Evolutionary conservation across 768 basidiomycete species (phyloP), one percentile per base, ranked within the genome.

Genomic region (Pulveroboletus sp.): DNA sequence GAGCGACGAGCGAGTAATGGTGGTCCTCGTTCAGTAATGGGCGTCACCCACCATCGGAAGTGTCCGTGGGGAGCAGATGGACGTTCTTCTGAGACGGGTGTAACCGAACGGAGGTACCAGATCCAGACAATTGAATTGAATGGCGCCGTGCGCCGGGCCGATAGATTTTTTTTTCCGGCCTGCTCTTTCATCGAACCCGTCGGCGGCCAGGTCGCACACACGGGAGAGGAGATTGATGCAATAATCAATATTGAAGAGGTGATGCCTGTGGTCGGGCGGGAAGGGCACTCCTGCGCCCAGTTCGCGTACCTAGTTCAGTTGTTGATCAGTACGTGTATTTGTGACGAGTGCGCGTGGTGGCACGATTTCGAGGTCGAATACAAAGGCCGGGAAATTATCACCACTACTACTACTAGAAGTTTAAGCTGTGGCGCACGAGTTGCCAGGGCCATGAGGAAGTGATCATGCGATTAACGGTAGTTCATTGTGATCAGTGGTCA

Each of bases 81-180:
- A 26, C 36, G 42, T 45, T 38, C 63, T 55, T 49, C 38, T 50
- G 22, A 0, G 22, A 45, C 66, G 64, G 66, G 14, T 40, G 48
- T 47, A 52, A 1, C 64, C 64, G 64, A 60, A 56, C 61, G 66
- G 63, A 56, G 50, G 56, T 53, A 41, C 53, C 50, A 30, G 44
- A 64, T 59, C 46, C 38, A 49, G 58, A 56, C 57, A 55, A 56
- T 49, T 49, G 43, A 38, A 39, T 43, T 13, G 17, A n/a, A 43
- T 38, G 39, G 23, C 41, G 40, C 43, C 46, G 43, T 54, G 51
- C 39, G 36, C 38, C 49, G 55, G 45, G 43, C 5, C 30, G 43
- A 49, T 19, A 42, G 44, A 35, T 51, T 57, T 57, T 51, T n/a
- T n/a, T 27, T 17, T 42, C 44, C 26, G 24, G 37, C 34, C 19